Conservation (phyloP, 306 rosid genomes). For the Begonia loranthoides region DNA sequence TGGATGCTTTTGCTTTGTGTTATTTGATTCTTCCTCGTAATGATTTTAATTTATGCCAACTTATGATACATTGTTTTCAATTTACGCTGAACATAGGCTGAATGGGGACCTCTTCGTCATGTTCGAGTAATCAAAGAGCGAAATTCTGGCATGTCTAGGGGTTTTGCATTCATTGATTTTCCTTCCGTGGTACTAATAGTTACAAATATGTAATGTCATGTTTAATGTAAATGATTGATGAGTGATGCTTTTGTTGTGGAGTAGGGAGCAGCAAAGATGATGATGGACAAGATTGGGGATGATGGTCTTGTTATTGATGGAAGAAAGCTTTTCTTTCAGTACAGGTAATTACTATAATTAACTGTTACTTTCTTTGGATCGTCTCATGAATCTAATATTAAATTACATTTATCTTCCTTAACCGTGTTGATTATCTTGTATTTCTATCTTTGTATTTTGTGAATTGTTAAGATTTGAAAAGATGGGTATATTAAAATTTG, state of each 20-base stretch:
- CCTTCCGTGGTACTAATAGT: slow-evolving; percentile 66
- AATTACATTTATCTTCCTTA: no score
- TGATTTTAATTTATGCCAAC: not conserved
- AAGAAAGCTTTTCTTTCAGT: slow-evolving; percentile 83
- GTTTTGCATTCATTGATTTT: slow-evolving; percentile 97
- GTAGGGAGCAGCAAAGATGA: slow-evolving; percentile 74
- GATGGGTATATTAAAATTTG: no score
- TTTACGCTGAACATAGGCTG: slow-evolving; percentile 42
- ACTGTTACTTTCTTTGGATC: not conserved
- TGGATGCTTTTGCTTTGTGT: slow-evolving; percentile 5
- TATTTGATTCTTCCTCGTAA: no score
- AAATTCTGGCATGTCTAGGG: slow-evolving; percentile 84
- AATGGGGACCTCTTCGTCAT: slow-evolving; percentile 99
- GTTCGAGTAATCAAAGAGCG: slow-evolving; percentile 97
- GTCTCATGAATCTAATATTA: not conserved
- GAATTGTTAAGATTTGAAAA: no score
- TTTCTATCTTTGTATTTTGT: no score
- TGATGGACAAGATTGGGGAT: slow-evolving; percentile 89
- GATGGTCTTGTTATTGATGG: slow-evolving; percentile 82
- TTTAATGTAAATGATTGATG: slow-evolving; percentile 13
- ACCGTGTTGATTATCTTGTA: no score
- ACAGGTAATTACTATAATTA: slow-evolving; percentile 32
- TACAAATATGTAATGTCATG: not conserved
- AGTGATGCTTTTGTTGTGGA: slow-evolving; percentile 19
- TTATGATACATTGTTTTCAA: slow-evolving; percentile 1